A percentile compares a stretch with the other conserved stretches of the same genome.
Conservation (phyloP, 2,329 filamentous ascomycete species). For the Berkeleyomyces rouxiae region DNA sequence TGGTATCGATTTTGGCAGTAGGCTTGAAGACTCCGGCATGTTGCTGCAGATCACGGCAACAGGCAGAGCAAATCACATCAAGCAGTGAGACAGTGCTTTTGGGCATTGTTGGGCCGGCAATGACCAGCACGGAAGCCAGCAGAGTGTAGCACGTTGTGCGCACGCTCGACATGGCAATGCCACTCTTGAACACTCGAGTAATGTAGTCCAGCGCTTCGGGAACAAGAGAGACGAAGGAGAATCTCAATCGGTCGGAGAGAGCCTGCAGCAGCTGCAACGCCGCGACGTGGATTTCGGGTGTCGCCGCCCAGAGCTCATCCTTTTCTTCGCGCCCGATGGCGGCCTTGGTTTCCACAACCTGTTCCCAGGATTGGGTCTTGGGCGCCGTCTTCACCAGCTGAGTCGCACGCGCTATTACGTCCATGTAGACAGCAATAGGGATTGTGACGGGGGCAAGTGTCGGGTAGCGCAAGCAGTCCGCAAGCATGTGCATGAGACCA, state of each 20-base stretch:
- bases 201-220: conserved; percentile 55
- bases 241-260: conserved; percentile 41
- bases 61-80: conserved; percentile 43
- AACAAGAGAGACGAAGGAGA: conserved; percentile 40
- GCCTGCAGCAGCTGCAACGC: conserved; percentile 45
- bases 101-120: conserved; percentile 48
- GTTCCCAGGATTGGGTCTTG: conserved; percentile 30
- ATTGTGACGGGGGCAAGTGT: conserved; percentile 51
- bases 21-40: conserved; percentile 26
- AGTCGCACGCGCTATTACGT: conserved; percentile 53
- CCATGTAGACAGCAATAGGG: conserved; percentile 49
- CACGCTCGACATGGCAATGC: conserved; percentile 34
- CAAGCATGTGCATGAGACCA: conserved; percentile 48
- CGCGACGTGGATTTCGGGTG: conserved; percentile 60
- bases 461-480: conserved; percentile 42
- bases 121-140: conserved; percentile 37
- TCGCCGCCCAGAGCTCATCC: conserved; percentile 55
- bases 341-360: conserved; percentile 46
- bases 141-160: conserved; percentile 45
- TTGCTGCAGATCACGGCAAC: conserved; percentile 57
- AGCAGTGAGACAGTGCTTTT: conserved; percentile 50
- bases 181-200: conserved; percentile 50
- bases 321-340: conserved; percentile 66
- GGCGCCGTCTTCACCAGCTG: conserved; percentile 41
- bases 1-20: conserved; percentile 18